Evolutionary conservation across 75 land plant genomes (phyloP).

Genomic region (Isoetes taiwanensis): DNA sequence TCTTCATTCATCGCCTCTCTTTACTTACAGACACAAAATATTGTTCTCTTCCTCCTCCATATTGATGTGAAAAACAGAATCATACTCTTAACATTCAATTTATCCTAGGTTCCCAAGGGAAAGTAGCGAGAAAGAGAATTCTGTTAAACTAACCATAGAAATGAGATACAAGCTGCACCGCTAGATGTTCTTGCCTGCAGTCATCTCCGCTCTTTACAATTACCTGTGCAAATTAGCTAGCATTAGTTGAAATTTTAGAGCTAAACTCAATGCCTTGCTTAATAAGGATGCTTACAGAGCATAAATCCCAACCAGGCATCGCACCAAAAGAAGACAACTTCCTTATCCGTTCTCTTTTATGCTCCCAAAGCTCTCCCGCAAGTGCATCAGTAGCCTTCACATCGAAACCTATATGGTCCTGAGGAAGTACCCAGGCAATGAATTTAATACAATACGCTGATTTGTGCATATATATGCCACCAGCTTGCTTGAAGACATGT

Average conservation of each 20-base stretch:
- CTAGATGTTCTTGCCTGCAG: slow-evolving; percentile 99
- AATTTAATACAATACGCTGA: background rate
- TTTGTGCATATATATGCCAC: background rate
- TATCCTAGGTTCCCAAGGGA: no score
- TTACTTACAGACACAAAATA: no score
- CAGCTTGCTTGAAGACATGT: slow-evolving; percentile 14
- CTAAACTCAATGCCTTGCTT: background rate
- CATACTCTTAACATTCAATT: no score
- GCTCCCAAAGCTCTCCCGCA: slow-evolving; percentile 94
- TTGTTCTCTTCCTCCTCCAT: background rate
- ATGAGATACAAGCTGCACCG: slow-evolving; percentile 94
- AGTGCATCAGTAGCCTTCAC: slow-evolving; percentile 84
- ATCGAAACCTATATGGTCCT: slow-evolving; percentile 42
- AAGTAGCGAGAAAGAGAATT: background rate
- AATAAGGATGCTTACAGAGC: slow-evolving; percentile 61
- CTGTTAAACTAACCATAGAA: slow-evolving; percentile 57
- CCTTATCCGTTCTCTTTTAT: slow-evolving; percentile 79
- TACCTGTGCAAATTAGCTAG: slow-evolving; percentile 33
- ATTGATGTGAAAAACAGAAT: background rate
- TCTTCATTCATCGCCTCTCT: no score
- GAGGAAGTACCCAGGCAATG: background rate
- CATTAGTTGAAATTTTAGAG: background rate
- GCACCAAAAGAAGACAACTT: slow-evolving; percentile 61
- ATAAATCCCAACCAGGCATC: slow-evolving; percentile 85
- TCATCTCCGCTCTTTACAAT: slow-evolving; percentile 99